Base-by-base conservation (phyloP, 495 filamentous ascomycete species). In the Pseudoneurospora amorphoporcata region DNA sequence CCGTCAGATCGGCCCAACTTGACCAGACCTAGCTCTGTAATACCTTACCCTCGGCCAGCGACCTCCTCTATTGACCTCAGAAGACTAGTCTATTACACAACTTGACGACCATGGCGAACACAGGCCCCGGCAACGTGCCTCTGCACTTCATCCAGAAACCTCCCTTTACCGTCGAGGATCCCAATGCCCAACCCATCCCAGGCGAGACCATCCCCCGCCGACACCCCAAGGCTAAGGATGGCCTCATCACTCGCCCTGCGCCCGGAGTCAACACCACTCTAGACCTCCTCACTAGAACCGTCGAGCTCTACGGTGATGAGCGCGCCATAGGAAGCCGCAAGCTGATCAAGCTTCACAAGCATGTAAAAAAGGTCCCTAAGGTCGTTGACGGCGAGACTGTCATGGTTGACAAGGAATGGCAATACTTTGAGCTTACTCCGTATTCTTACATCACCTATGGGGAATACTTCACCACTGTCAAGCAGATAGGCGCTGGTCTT, bases 351-450 rank as follows among this genome's bases (percentile, higher is more conserved):
- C 86, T 81, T 8, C 89, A 91, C 75, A 82, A 82, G 73, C 89
- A 91, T 81, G 86, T 78, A 10, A 92, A 90, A 81, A 89, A 89
- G 80, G 81, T 90, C n/a, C 86, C 87, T 80, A 91, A 91, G 82
- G 79, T 87, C n/a, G 81, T 91, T 47, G 88, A 91, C 75, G 90
- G 90, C 72, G 80, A 88, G 79, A 83, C 87, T 78, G 79, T 79
- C 58, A 83, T 88, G 79, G 85, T 89, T 4, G 88, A 91, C 43
- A 91, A 91, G 82, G 84, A 89, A 73, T 91, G 90, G 90, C 86
- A 84, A 5, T 91, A 87, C 79, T 91, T 87, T 74, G 90, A 91
- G 82, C 82, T 92, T 42, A 86, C 86, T 69, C 80, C 81, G 16
- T 92, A 89, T 82, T 77, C 80, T 12, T 92, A 86, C 80, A 74